Base-by-base conservation (phyloP, 1,284 basidiomycete species). In the Apiotrichum gamsii region DNA sequence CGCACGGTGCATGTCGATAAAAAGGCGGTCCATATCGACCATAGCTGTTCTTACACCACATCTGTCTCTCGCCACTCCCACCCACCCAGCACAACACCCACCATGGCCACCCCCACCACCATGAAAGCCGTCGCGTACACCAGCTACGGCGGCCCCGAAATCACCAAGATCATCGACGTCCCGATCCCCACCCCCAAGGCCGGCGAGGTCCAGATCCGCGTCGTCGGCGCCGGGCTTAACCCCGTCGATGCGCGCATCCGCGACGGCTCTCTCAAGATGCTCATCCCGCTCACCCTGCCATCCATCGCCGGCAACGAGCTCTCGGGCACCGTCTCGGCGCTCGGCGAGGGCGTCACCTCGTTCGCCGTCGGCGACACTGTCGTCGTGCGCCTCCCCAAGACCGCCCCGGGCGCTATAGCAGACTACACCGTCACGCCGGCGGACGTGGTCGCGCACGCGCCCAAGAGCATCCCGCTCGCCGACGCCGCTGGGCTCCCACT, bases 311-410 rank as follows among this genome's bases (percentile, higher is more conserved):
- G 50, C 24, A 49, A 47, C 42, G 54, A 80, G 61, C 75, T 75
- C 45, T 65, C 67, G 10, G 78, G 78, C 13, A 59, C 55, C 1
- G 69, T 79, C 49, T 70, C 67, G 18, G 57, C 62, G 25, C 47
- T 75, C 28, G 76, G 50, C 18, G 38, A 18, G n/a, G 43, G 36
- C 34, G 52, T 50, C 2, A 30, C 42, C 3, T 3, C 5, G 9
- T 54, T 56, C 24, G 19, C 28, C 1, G 63, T 72, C n/a, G 78
- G 78, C 5, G 75, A 78, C 50, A 64, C 70, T 8, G 74, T 78
- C 10, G 72, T 74, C 8, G 75, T 72, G 9, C 70, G 73, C 40
- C 72, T 77, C 6, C 71, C 73, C 51, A 60, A 73, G 58, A 63
- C 40, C 13, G 39, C 49, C 31, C 8, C 8, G 8, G 69, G 70